A percentile compares a stretch with the other conserved stretches of the same genome.
Conservation (phyloP, 2,329 filamentous ascomycete species). For the Colletotrichum scovillei region DNA sequence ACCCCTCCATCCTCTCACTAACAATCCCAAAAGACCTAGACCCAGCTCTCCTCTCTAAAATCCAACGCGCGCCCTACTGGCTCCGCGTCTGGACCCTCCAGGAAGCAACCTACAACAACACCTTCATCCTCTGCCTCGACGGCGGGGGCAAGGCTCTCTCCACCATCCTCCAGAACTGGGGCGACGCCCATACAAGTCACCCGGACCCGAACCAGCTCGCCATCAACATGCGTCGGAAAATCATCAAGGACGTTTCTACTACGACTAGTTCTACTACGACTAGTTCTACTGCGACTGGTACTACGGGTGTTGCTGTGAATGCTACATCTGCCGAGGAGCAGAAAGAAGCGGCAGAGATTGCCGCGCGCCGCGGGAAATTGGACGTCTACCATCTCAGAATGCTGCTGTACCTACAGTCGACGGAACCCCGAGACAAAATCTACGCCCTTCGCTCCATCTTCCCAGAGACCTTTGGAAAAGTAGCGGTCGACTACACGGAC, state of each 20-base stretch:
- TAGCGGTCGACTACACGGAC: neutral
- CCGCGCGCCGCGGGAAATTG: neutral
- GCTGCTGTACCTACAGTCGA: neutral
- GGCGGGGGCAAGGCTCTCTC: neutral
- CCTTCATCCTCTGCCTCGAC: neutral
- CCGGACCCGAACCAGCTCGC: neutral
- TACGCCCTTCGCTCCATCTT: neutral
- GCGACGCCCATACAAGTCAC: neutral
- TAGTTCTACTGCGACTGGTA: too few species aligned
- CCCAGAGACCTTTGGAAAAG: neutral
- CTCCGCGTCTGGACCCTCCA: neutral
- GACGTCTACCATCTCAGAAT: neutral
- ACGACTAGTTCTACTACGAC: too few species aligned
- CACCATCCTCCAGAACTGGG: neutral
- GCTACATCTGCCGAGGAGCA: neutral
- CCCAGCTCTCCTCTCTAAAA: neutral
- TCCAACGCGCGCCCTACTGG: neutral
- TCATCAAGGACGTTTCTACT: neutral
- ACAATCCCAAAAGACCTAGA: neutral
- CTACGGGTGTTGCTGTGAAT: too few species aligned
- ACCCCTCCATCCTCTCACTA: neutral
- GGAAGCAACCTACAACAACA: neutral
- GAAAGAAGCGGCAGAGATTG: neutral
- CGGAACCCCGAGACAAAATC: neutral
- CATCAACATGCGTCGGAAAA: neutral